A percentile compares a stretch with the other conserved stretches of the same genome.
Conservation (phyloP, 768 basidiomycete species). For the Butyriboletus loyo region DNA sequence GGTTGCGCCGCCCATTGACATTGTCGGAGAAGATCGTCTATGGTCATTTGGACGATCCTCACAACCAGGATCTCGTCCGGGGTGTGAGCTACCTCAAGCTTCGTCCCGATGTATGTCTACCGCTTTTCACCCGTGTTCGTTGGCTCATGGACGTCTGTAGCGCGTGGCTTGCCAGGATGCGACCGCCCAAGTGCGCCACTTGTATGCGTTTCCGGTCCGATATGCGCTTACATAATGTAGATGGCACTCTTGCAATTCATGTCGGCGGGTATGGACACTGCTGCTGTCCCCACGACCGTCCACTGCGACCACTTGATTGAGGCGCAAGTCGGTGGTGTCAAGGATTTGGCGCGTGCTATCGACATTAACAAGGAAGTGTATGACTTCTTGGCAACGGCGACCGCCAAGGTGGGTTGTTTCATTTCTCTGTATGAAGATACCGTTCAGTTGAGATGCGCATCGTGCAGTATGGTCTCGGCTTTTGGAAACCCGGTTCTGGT, state of each 20-base stretch:
- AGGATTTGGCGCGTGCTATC: conserved; percentile 91
- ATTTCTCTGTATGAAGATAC: not conserved
- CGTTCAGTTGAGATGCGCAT: not conserved
- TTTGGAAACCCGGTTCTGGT: conserved; percentile 99
- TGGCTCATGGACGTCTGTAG: conserved; percentile 35
- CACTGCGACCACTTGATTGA: conserved; percentile 99
- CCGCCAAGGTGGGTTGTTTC: conserved; percentile 67
- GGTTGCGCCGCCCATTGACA: conserved; percentile 86
- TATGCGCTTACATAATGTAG: conserved; percentile 45
- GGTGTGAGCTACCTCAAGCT: conserved; percentile 96
- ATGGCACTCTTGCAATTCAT: conserved; percentile 99
- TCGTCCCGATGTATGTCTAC: conserved; percentile 82
- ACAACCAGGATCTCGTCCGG: conserved; percentile 85
- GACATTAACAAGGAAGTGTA: conserved; percentile 98
- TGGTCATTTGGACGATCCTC: conserved; percentile 95
- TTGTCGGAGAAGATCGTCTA: conserved; percentile 97
- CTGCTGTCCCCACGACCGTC: conserved; percentile 96
- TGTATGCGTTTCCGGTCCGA: conserved; percentile 13
- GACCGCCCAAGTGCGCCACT: conserved; percentile 65
- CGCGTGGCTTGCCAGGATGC: conserved; percentile 91
- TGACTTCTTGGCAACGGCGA: conserved; percentile 96
- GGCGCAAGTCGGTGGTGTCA: conserved; percentile 90
- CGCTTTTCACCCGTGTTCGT: not conserved
- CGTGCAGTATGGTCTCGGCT: conserved; percentile 89
- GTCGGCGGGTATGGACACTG: conserved; percentile 98